Percentiles rank a stretch among this genome's conserved stretches.
Evolutionary conservation across 179 eudicot genomes (phyloP).

Genomic region (Sideroxylon spinosum): DNA sequence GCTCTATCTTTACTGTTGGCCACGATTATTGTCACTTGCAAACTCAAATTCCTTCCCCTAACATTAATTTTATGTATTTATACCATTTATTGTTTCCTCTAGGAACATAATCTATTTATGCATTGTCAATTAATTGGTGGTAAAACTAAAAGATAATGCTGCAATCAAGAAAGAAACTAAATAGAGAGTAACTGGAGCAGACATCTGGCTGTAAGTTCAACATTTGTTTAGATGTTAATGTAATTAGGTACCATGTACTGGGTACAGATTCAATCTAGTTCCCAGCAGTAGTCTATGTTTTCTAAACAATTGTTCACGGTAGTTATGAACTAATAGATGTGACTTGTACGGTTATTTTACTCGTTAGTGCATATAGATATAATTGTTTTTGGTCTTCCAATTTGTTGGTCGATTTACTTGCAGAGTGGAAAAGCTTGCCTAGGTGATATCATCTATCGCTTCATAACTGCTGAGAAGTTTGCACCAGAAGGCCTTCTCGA

Average conservation of each 20-base stretch:
- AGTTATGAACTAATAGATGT: not conserved
- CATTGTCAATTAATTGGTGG: not conserved
- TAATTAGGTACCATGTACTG: not conserved
- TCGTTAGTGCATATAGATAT: no score
- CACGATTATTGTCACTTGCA: not conserved
- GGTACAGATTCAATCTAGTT: not conserved
- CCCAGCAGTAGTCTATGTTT: not conserved
- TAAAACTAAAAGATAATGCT: not conserved
- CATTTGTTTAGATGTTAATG: not conserved
- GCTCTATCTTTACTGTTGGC: not conserved
- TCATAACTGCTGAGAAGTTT: constrained; percentile 67
- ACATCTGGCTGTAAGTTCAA: not conserved
- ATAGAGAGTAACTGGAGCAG: not conserved
- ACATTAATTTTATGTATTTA: not conserved
- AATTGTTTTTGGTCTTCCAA: not conserved
- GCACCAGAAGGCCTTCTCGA: constrained; percentile 80
- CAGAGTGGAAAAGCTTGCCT: constrained; percentile 89
- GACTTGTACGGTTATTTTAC: not conserved
- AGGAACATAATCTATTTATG: not conserved
- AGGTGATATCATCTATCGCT: constrained; percentile 76
- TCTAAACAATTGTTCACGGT: not conserved
- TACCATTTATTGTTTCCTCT: not conserved
- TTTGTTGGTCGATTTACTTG: constrained; percentile 4
- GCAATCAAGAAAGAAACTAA: not conserved
- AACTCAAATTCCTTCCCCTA: not conserved